phyloP scores from a whole-genome alignment of 2,329 filamentous ascomycete species.

The Rutstroemia sp. region DNA sequence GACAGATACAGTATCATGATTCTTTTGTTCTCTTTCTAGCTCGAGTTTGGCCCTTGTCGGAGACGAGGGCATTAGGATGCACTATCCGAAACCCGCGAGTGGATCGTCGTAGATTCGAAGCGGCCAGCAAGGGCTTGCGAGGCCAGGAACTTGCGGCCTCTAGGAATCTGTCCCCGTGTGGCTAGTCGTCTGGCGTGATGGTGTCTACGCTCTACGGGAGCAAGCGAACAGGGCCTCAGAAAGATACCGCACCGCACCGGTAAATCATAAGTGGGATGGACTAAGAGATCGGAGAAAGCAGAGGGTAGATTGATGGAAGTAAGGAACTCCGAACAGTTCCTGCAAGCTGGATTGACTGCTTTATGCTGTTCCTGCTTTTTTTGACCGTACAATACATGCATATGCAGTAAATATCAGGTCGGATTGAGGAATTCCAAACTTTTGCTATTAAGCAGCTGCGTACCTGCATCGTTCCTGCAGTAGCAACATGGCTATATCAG shows the following conservation, averaged over 20 bases:
- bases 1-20: neutral
- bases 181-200: conserved; percentile 5
- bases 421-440: conserved; percentile 4
- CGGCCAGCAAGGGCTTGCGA: neutral
- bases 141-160: conserved; percentile 1
- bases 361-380: conserved; percentile 1
- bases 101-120: conserved; percentile 10
- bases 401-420: conserved; percentile 2
- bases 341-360: neutral
- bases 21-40: neutral
- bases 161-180: conserved; percentile 1
- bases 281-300: neutral
- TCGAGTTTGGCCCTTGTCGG: neutral
- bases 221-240: conserved; percentile 1
- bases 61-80: conserved; percentile 7
- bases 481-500: conserved; percentile 5
- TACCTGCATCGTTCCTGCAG: conserved; percentile 29
- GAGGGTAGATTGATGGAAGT: neutral
- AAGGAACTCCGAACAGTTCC: neutral
- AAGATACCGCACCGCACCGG: neutral
- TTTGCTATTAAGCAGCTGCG: conserved; percentile 7
- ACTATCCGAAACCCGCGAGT: conserved; percentile 10
- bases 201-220: neutral
- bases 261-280: conserved; percentile 7
- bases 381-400: conserved; percentile 3